Conservation (phyloP, 2,329 filamentous ascomycete genomes). For the Aureobasidium leucospermi region DNA sequence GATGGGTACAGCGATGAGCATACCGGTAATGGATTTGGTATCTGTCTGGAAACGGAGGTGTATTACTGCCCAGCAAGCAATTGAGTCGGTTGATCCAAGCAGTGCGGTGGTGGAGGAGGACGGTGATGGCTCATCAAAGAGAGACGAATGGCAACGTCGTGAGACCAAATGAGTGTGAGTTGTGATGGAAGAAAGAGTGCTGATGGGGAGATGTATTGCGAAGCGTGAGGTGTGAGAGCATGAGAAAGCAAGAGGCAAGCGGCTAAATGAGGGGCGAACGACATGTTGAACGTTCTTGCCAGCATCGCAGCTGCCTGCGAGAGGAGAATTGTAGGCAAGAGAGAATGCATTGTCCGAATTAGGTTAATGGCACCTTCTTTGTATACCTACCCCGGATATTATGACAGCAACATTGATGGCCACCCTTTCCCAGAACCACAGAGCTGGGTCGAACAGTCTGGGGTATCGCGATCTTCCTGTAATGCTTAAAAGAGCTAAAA, state of each 20-base stretch:
- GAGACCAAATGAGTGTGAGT: slow-evolving; percentile 11
- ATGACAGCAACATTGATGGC: neutral
- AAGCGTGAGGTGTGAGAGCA: neutral
- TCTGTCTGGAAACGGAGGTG: neutral
- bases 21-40: neutral
- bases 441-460: neutral
- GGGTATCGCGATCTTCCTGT: neutral
- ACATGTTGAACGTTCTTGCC: neutral
- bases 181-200: neutral
- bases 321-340: neutral
- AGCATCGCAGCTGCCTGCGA: neutral
- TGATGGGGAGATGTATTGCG: neutral
- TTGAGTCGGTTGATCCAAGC: neutral
- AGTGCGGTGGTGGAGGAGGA: neutral
- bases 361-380: slow-evolving; percentile 1
- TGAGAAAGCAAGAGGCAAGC: neutral
- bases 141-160: neutral
- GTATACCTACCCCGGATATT: slow-evolving; percentile 4
- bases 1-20: neutral
- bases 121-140: neutral
- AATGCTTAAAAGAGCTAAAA: slow-evolving; percentile 2
- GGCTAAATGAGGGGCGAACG: neutral
- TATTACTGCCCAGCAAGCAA: slow-evolving; percentile 3
- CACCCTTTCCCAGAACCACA: neutral
- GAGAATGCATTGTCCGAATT: neutral